A percentile compares a stretch with the other conserved stretches of the same genome.
Evolutionary conservation across 169 alveolate species (phyloP).

Genomic region (Eimeria maxima): DNA sequence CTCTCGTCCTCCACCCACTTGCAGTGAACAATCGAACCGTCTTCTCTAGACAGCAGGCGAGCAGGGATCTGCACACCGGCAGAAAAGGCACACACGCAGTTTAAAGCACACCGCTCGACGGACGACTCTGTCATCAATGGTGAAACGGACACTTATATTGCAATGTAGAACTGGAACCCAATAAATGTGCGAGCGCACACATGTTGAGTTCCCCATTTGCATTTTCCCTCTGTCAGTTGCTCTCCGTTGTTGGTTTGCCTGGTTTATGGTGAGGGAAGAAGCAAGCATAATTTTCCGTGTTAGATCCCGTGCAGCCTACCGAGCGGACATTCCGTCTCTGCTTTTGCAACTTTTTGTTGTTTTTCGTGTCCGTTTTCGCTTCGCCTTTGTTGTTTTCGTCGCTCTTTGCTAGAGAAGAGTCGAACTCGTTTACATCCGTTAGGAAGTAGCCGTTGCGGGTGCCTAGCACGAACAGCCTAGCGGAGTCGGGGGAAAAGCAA

Average conservation of each 20-base stretch:
- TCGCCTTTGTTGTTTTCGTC: background rate
- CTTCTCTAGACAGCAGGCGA: slow-evolving; percentile 38
- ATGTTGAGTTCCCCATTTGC: background rate
- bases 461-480: slow-evolving; percentile 34
- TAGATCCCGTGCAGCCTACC: background rate
- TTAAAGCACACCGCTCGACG: too few relatives aligned
- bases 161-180: background rate
- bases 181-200: background rate
- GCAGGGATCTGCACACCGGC: slow-evolving; percentile 43
- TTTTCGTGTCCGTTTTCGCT: background rate
- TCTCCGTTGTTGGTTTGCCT: background rate
- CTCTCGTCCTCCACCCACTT: slow-evolving; percentile 44
- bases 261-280: background rate
- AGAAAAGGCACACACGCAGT: background rate
- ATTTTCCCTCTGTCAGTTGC: background rate
- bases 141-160: too few relatives aligned
- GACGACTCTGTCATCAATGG: too few relatives aligned
- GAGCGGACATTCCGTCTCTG: slow-evolving; percentile 9
- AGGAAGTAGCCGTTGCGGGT: slow-evolving; percentile 53
- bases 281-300: background rate
- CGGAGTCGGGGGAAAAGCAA: slow-evolving; percentile 53
- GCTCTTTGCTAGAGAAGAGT: background rate
- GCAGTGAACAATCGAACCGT: slow-evolving; percentile 23
- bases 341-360: background rate
- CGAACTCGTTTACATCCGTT: background rate